These are phyloP conservation scores for Globisporangium abappressorium DNA, from an alignment of 352 stramenopile genomes.

Conservation along the genomic window DNA sequence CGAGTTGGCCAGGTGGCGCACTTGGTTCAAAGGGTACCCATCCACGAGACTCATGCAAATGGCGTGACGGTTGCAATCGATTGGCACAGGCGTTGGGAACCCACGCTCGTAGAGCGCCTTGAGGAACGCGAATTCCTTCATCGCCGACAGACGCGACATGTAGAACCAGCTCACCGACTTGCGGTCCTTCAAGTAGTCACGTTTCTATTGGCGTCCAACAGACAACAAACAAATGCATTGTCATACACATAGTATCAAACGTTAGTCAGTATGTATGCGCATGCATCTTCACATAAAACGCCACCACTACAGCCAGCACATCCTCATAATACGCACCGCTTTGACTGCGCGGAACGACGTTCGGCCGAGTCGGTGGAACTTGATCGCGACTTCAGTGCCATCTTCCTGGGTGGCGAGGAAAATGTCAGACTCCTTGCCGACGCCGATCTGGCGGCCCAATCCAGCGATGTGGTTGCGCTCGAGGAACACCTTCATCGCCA, in stretches of 20 bases:
- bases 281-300: background rate
- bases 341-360: conserved; percentile 98
- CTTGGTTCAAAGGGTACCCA: conserved; percentile 95
- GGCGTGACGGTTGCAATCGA: conserved; percentile 97
- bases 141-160: conserved; percentile 96
- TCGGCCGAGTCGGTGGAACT: conserved; percentile 99
- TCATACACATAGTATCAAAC: background rate
- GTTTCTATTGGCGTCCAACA: conserved; percentile 75
- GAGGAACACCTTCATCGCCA: conserved; percentile 96
- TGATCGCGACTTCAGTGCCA: conserved; percentile 97
- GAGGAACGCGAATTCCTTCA: conserved; percentile 99
- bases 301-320: background rate
- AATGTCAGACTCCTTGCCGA: conserved; percentile 99
- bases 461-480: conserved; percentile 90
- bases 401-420: conserved; percentile 94
- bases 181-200: conserved; percentile 97
- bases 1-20: conserved; percentile 90
- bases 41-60: conserved; percentile 97
- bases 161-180: conserved; percentile 98
- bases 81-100: conserved; percentile 96
- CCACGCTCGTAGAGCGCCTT: conserved; percentile 95
- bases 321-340: conserved; percentile 33
- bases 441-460: conserved; percentile 94
- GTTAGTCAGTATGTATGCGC: background rate
- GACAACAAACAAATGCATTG: conserved; percentile 5